These are phyloP conservation scores for Botrytis aclada DNA, from an alignment of 2,329 filamentous ascomycete genomes.

Conservation along the genomic window DNA sequence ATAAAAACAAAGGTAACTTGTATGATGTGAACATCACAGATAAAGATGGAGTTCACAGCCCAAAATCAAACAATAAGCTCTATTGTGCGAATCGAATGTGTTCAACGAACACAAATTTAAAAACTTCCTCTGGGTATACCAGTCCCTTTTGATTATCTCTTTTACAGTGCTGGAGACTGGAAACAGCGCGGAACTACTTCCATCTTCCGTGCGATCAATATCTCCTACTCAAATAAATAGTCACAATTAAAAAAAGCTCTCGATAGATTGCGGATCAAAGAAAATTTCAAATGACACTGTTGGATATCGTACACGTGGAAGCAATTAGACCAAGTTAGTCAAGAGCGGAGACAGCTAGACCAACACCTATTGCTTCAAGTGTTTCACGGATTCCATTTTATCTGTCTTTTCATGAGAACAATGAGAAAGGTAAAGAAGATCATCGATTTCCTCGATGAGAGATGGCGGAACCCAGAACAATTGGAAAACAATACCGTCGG, in stretches of 20 bases:
- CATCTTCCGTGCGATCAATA: background rate
- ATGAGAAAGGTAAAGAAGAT: rapidly evolving
- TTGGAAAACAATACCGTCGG: background rate
- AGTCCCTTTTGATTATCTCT: background rate
- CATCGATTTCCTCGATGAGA: rapidly evolving
- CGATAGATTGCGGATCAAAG: rapidly evolving
- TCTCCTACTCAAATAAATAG: background rate
- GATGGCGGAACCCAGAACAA: background rate
- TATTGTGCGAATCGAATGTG: background rate
- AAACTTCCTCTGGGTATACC: background rate
- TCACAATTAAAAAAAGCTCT: background rate
- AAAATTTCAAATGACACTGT: background rate
- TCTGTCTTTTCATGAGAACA: background rate
- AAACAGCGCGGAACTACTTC: background rate
- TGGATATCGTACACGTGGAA: background rate
- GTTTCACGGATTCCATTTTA: background rate
- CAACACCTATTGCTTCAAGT: background rate
- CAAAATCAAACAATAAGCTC: background rate
- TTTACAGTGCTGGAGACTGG: background rate
- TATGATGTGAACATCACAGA: too few relatives aligned
- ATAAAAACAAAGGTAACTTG: background rate
- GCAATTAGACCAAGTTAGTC: background rate
- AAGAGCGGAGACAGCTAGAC: background rate
- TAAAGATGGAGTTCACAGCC: too few relatives aligned
- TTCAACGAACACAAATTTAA: background rate